A percentile compares a stretch with the other conserved stretches of the same genome.
Evolutionary conservation across 2,329 filamentous ascomycete genomes (phyloP).

Genomic region (Cladosporium cucumerinum): DNA sequence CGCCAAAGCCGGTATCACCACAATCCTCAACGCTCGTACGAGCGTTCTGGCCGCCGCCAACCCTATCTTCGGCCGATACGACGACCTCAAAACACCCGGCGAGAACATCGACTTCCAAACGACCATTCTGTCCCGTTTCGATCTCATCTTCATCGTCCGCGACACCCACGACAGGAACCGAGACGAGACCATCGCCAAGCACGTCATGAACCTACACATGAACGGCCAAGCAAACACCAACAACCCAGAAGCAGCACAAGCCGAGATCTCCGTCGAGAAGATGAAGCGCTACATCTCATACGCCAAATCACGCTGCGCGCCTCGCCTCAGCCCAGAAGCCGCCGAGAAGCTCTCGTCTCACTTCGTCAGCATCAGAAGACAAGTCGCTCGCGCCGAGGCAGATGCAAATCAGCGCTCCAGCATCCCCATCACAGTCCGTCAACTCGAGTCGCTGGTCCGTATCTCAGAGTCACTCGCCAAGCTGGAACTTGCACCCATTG

Average conservation of each 20-base stretch:
- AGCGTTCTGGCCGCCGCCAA: conserved; percentile 95
- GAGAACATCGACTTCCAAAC: conserved; percentile 99
- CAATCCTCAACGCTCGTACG: conserved; percentile 91
- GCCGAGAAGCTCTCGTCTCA: conserved; percentile 95
- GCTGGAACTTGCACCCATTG: conserved; percentile 77
- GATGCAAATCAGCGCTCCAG: conserved; percentile 86
- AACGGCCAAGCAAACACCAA: conserved; percentile 75
- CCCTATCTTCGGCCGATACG: conserved; percentile 95
- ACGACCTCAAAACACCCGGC: conserved; percentile 94
- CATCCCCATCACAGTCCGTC: conserved; percentile 95
- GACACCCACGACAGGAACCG: conserved; percentile 88
- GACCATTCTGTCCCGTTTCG: conserved; percentile 94
- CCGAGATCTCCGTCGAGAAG: conserved; percentile 90
- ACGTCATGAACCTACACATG: conserved; percentile 98
- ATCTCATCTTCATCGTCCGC: conserved; percentile 99
- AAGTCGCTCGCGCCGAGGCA: conserved; percentile 87
- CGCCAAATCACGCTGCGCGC: conserved; percentile 93
- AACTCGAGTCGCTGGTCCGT: conserved; percentile 93
- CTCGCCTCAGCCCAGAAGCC: conserved; percentile 82
- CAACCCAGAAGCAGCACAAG: conserved; percentile 72
- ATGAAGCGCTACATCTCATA: conserved; percentile 98
- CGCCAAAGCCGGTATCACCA: conserved; percentile 97
- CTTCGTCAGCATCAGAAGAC: conserved; percentile 91
- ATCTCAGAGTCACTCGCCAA: conserved; percentile 97
- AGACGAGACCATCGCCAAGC: conserved; percentile 89